A percentile compares a stretch with the other conserved stretches of the same genome.
Conservation (phyloP, 2,329 filamentous ascomycete genomes). For the Monilinia vaccinii-corymbosi region DNA sequence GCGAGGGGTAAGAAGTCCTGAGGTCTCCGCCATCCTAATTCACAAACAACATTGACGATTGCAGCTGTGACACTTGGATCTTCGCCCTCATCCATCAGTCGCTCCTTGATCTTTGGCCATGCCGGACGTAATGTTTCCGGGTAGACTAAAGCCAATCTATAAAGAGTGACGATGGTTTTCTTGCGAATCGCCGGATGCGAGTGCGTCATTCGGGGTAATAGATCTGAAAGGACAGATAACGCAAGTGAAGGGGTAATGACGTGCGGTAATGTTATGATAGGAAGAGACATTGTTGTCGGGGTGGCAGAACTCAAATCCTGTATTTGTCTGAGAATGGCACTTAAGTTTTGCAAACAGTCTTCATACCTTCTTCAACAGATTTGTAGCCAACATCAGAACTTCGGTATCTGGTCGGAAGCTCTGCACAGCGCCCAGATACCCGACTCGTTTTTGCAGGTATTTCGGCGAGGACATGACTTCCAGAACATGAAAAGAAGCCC, state of each 20-base stretch:
- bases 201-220: conserved; percentile 79
- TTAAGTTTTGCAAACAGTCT: neutral
- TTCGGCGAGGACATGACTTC: conserved; percentile 98
- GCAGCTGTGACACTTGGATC: conserved; percentile 91
- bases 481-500: conserved; percentile 95
- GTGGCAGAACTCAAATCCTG: conserved; percentile 66
- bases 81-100: conserved; percentile 80
- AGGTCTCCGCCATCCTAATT: conserved; percentile 87
- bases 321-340: conserved; percentile 13
- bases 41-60: conserved; percentile 94
- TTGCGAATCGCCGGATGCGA: conserved; percentile 81
- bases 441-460: conserved; percentile 89
- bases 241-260: conserved; percentile 89
- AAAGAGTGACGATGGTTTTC: conserved; percentile 92
- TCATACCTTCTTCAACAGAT: conserved; percentile 81
- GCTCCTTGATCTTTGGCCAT: conserved; percentile 96
- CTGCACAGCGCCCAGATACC: conserved; percentile 90
- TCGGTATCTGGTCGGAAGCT: conserved; percentile 94
- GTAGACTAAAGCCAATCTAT: conserved; percentile 89
- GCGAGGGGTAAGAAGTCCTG: conserved; percentile 90
- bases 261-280: conserved; percentile 84
- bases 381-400: conserved; percentile 94
- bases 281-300: conserved; percentile 71
- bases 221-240: conserved; percentile 76
- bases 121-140: conserved; percentile 85